Conservation (phyloP, 2,329 filamentous ascomycete species). For the Hypoxylon rubiginosum region DNA sequence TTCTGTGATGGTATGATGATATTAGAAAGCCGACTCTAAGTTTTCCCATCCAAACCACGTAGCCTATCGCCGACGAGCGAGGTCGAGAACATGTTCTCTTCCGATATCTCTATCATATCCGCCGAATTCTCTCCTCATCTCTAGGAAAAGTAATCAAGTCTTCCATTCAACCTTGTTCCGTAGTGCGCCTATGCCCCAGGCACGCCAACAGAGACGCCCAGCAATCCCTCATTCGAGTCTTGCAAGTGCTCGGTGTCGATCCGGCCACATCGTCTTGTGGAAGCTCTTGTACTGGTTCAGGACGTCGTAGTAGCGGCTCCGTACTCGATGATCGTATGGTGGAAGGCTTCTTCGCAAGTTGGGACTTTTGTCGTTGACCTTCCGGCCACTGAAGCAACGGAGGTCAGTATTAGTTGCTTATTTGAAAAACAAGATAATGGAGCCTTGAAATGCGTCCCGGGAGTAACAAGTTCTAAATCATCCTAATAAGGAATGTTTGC, state of each 20-base stretch:
- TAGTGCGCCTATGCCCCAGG: constrained; percentile 17
- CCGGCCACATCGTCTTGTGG: neutral
- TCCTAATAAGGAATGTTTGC: no score
- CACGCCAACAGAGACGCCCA: constrained; percentile 17
- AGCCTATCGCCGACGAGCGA: neutral
- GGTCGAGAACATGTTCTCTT: neutral
- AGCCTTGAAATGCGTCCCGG: no score
- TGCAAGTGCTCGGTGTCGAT: neutral
- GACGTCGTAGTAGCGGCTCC: constrained; percentile 9
- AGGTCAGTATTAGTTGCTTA: no score
- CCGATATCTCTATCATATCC: neutral
- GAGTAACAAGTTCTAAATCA: no score
- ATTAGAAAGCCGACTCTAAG: neutral
- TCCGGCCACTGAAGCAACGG: no score
- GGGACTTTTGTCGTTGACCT: neutral
- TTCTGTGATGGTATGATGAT: neutral
- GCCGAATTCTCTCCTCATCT: neutral
- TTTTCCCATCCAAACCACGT: neutral
- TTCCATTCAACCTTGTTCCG: constrained; percentile 10
- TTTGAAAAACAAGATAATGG: no score
- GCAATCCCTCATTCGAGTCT: constrained; percentile 11
- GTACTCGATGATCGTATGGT: neutral
- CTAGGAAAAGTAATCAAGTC: neutral
- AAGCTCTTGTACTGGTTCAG: neutral
- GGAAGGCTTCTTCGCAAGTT: neutral